Evolutionary conservation across 1,284 basidiomycete genomes (phyloP), one percentile per base, ranked within the genome.

Genomic region (Cutaneotrichosporon daszewskae): DNA sequence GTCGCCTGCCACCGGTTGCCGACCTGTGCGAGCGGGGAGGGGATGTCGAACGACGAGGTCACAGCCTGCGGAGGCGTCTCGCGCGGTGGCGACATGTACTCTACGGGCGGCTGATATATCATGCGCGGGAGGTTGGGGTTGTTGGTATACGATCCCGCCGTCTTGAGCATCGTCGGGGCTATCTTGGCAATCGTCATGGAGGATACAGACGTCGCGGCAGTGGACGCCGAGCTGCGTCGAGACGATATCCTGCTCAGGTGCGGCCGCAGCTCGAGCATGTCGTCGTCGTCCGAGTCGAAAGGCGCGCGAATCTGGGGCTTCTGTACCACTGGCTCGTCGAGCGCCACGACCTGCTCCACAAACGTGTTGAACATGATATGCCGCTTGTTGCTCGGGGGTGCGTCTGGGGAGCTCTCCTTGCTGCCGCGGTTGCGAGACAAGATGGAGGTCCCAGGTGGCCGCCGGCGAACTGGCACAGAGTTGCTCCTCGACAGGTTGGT

Each of bases 351-450:
- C 69, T 97, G 95, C 71, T 97, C 89, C 28, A 98, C 94, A 62
- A 92, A 94, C 1, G 91, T 94, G 71, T 97, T 97, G 79, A 98
- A 98, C 59, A 80, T 86, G 73, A 98, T 98, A 68, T 97, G 94
- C 51, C 80, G 78, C 71, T 81, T 82, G 47, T 69, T 45, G 10
- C 42, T 40, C 28, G 37, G 37, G 22, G 29, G 14, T n/a, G 38
- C 17, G 18, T 51, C 45, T 5, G 50, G 50, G 0, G 50, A 52
- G 5, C 17, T 8, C 26, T 48, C 46, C 43, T 52, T 45, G 26
- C 9, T 14, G 9, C 6, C 16, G 13, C 13, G 13, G 6, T 31
- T 9, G 13, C 28, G 13, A 16, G 13, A 16, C 28, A 31, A 14
- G 9, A 16, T 16, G 26, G 16, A 18, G 25, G 11, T 1, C 26